phyloP scores from a whole-genome alignment of 805 yeast genomes.

The Lachancea sp. region DNA sequence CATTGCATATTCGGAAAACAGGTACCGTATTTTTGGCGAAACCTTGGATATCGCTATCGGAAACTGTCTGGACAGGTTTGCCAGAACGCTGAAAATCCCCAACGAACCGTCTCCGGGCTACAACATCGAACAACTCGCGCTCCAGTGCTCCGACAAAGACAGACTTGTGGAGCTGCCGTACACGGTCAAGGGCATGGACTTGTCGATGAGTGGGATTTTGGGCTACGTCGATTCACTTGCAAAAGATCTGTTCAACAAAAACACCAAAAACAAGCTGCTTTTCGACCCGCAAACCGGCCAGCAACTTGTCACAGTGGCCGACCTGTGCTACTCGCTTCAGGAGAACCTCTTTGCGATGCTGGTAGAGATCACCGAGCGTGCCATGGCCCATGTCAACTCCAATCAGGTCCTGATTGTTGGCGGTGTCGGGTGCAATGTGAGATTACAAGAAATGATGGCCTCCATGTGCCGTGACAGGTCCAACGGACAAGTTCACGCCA shows the following conservation, averaged over 20 bases:
- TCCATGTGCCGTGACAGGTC: slow-evolving; percentile 79
- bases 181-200: slow-evolving; percentile 97
- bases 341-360: slow-evolving; percentile 93
- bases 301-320: slow-evolving; percentile 65
- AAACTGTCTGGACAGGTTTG: slow-evolving; percentile 92
- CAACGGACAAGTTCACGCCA: slow-evolving; percentile 83
- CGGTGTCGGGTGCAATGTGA: slow-evolving; percentile 93
- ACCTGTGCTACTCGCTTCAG: slow-evolving; percentile 86
- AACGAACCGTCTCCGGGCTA: slow-evolving; percentile 97
- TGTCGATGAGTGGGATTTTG: slow-evolving; percentile 92
- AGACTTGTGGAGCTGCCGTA: slow-evolving; percentile 73
- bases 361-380: slow-evolving; percentile 95
- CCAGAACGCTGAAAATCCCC: slow-evolving; percentile 79
- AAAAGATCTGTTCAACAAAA: slow-evolving; percentile 49
- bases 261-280: slow-evolving; percentile 36
- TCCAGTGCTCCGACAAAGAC: slow-evolving; percentile 43
- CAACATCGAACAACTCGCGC: slow-evolving; percentile 92
- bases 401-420: slow-evolving; percentile 91
- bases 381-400: slow-evolving; percentile 94
- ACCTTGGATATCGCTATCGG: slow-evolving; percentile 97
- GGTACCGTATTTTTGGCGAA: slow-evolving; percentile 98
- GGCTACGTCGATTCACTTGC: slow-evolving; percentile 81
- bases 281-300: slow-evolving; percentile 36
- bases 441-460: slow-evolving; percentile 96
- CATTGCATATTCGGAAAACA: slow-evolving; percentile 88